Evolutionary conservation across 108 stramenopile species (phyloP).

Genomic region (Tribonema minus): DNA sequence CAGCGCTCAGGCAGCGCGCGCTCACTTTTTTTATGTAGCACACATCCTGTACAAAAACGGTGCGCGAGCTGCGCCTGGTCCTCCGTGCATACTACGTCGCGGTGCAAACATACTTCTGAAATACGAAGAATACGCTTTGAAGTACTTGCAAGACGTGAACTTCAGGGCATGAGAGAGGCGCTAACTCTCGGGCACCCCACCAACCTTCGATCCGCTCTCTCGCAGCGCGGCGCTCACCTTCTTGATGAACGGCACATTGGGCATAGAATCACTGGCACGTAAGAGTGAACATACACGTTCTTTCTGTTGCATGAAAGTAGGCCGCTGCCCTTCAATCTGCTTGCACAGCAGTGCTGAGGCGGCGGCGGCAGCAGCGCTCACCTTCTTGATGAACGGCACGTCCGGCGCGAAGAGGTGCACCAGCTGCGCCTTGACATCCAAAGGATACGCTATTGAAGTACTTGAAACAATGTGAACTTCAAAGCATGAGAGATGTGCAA

Average conservation of each 20-base stretch:
- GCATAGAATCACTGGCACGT: too few relatives aligned
- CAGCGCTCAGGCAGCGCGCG: conserved; percentile 16
- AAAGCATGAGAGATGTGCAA: neutral
- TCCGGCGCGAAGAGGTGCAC: conserved; percentile 26
- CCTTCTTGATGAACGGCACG: too few relatives aligned
- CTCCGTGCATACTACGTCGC: too few relatives aligned
- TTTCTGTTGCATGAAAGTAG: too few relatives aligned
- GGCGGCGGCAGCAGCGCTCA: too few relatives aligned
- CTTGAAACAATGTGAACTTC: neutral
- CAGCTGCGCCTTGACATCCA: conserved; percentile 10
- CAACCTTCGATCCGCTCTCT: neutral
- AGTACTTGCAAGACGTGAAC: neutral
- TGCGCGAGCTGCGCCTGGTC: conserved; percentile 15
- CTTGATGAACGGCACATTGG: too few relatives aligned
- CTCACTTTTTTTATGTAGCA: too few relatives aligned
- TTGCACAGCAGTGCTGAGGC: too few relatives aligned
- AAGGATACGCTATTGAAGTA: neutral
- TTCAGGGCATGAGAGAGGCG: neutral
- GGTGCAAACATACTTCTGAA: too few relatives aligned
- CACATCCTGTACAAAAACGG: conserved; percentile 13
- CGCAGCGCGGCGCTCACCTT: neutral
- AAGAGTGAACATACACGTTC: too few relatives aligned
- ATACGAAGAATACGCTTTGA: neutral
- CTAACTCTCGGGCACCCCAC: neutral
- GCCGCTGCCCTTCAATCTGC: too few relatives aligned